Conservation (phyloP, 2,329 filamentous ascomycete genomes). For the Exophiala phaeomuriformis region DNA sequence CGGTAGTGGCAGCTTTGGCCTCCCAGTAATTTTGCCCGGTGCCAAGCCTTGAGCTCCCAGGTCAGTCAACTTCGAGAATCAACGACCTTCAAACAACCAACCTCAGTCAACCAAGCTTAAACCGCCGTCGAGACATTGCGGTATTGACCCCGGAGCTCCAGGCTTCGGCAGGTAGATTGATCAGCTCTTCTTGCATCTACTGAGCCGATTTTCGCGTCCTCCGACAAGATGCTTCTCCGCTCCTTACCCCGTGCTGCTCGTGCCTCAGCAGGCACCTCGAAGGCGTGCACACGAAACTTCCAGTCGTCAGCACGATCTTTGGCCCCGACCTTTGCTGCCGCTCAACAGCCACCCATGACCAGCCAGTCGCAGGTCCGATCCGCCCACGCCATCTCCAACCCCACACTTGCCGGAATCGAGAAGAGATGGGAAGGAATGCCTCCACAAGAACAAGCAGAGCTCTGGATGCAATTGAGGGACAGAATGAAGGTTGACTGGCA, state of each 20-base stretch:
- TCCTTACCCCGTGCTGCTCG: conserved; percentile 42
- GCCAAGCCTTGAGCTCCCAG: conserved; percentile 18
- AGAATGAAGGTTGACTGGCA: conserved; percentile 98
- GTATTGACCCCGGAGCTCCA: conserved; percentile 23
- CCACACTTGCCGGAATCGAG: conserved; percentile 95
- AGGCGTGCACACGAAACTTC: conserved; percentile 27
- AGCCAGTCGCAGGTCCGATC: conserved; percentile 45
- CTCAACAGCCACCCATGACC: conserved; percentile 34
- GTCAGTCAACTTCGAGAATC: conserved; percentile 13
- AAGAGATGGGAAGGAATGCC: conserved; percentile 99
- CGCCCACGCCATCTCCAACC: conserved; percentile 94
- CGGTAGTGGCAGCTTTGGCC: neutral
- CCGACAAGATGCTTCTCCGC: conserved; percentile 38
- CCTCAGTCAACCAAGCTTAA: conserved; percentile 8
- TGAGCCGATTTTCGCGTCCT: conserved; percentile 12
- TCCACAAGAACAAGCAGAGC: conserved; percentile 95
- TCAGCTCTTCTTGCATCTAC: conserved; percentile 15
- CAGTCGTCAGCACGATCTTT: conserved; percentile 32
- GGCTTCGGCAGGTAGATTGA: conserved; percentile 18
- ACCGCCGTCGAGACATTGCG: conserved; percentile 8
- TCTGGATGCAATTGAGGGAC: conserved; percentile 97
- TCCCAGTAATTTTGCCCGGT: conserved; percentile 10
- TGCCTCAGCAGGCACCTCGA: conserved; percentile 35
- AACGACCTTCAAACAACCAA: conserved; percentile 12
- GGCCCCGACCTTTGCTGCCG: conserved; percentile 35